phyloP scores from a whole-genome alignment of 345 rosid genomes.

The Salix koriyanagi region DNA sequence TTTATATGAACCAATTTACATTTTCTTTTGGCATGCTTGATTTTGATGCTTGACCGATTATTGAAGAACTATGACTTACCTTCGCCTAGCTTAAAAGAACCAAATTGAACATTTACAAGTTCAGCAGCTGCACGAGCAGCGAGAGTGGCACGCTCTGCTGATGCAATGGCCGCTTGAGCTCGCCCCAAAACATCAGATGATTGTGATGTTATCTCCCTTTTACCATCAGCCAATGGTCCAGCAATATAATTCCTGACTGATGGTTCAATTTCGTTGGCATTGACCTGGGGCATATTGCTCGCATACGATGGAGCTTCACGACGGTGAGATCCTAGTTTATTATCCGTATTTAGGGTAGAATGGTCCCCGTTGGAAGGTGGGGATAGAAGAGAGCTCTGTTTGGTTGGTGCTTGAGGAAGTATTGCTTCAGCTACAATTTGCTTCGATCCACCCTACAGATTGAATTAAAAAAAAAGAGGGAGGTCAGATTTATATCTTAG shows the following conservation, averaged over 20 bases:
- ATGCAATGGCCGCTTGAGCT: constrained; percentile 82
- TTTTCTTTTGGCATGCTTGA: not conserved
- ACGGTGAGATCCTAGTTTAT: constrained; percentile 30
- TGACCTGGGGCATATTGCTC: constrained; percentile 12
- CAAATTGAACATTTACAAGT: constrained; percentile 53
- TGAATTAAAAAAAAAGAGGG: not conserved
- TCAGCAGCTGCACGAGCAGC: constrained; percentile 88
- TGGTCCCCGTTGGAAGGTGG: constrained; percentile 40
- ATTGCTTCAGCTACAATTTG: constrained; percentile 39
- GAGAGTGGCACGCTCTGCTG: constrained; percentile 74
- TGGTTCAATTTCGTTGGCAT: constrained; percentile 34
- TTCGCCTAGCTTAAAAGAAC: constrained; percentile 35
- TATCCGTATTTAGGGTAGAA: constrained; percentile 16
- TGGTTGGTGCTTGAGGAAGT: constrained; percentile 31
- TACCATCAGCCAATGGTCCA: constrained; percentile 16
- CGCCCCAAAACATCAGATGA: constrained; percentile 62
- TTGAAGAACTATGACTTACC: constrained; percentile 19
- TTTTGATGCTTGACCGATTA: not conserved
- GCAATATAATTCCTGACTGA: constrained; percentile 19
- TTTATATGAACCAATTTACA: not conserved
- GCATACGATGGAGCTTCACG: constrained; percentile 28
- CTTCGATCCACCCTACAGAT: constrained; percentile 63
- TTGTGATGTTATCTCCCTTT: constrained; percentile 25
- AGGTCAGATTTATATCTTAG: not conserved
- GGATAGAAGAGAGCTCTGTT: constrained; percentile 32